Base-by-base conservation (phyloP, 176 grass and related monocot genomes). In the Triticum urartu region DNA sequence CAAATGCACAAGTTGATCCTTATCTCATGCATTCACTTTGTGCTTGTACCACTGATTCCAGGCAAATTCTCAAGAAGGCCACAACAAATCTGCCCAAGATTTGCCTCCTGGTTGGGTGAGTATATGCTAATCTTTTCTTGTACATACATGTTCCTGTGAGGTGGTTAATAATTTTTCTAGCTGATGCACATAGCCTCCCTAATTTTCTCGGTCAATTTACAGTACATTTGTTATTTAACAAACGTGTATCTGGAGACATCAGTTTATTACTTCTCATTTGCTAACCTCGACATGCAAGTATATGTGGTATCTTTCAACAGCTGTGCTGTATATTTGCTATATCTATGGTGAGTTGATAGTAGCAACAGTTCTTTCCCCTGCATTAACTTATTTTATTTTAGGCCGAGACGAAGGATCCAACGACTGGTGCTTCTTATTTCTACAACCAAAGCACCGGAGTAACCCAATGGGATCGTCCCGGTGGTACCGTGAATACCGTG, bases 81-180 rank as follows among this genome's bases (percentile, higher is more conserved):
- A 70, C 43, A 65, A n/a, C 20, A 82, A 88, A 77, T 76, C 60
- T 72, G 33, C 40, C 34, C 83, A 69, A 74, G 79, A 77, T 73
- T 73, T 99, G 56, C 90, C 97, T 91, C 82, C 80, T 63, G 89
- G 90, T 90, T 96, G 94, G 97, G 97, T 99, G 68, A 91, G 92
- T 89, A 69, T 71, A 40, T 82, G 24, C 45, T 80, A 38, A 32
- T 79, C 38, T 74, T 76, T 75, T 78, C 4, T 58, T 65, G 59
- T 54, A 36, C 50, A 61, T 90, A 59, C 54, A 2, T 74, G 22
- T 54, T 54, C 72, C 15, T 83, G 25, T 54, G 6, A 79, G 21
- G 75, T 80, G 34, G 68, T 67, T 75, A 61, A 54, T 66, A 61
- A 66, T 14, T 85, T 85, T 14, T 30, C 56, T 50, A 77, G 45